Conservation (phyloP, 768 basidiomycete species). For the Tephrocybe sp. region DNA sequence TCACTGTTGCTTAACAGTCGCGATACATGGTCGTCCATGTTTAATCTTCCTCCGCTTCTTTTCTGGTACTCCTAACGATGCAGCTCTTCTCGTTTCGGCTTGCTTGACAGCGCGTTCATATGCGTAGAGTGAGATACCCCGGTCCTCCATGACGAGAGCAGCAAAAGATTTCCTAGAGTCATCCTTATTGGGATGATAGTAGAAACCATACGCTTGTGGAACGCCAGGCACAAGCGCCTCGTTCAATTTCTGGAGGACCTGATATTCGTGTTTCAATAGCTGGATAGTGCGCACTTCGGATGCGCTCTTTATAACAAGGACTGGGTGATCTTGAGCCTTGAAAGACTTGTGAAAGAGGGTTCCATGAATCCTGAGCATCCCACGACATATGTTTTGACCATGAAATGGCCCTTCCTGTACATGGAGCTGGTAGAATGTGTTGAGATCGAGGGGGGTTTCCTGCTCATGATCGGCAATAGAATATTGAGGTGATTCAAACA, state of each 20-base stretch:
- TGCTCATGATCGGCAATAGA: not conserved
- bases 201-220: not conserved
- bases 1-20: not conserved
- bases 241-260: too few species aligned
- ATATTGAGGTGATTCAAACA: too few species aligned
- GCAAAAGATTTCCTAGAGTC: not conserved
- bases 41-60: too few species aligned
- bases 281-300: not conserved
- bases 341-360: not conserved
- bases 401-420: not conserved
- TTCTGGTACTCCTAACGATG: too few species aligned
- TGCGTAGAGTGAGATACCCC: not conserved
- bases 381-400: not conserved
- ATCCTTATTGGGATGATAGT: not conserved
- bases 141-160: conserved; percentile 1
- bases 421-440: not conserved
- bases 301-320: conserved; percentile 1
- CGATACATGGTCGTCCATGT: not conserved
- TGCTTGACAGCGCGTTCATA: not conserved
- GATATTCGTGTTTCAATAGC: not conserved
- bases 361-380: not conserved
- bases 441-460: not conserved
- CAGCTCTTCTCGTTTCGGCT: not conserved
- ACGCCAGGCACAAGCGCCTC: not conserved
- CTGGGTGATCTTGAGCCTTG: not conserved